Base-by-base conservation (phyloP, 176 grass and related monocot species). In the Tillandsia leiboldiana region DNA sequence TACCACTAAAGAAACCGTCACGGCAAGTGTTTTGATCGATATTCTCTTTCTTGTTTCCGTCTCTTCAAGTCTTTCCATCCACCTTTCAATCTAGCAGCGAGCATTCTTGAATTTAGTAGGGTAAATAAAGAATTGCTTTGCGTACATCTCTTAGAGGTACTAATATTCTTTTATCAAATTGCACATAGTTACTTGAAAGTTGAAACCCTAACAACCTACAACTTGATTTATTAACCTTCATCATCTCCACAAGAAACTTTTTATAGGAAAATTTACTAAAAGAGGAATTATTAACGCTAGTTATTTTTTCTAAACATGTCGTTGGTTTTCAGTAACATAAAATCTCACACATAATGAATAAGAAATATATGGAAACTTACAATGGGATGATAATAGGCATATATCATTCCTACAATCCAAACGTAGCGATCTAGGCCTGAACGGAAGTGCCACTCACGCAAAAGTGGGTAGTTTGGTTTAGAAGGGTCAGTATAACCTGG, bases 361-460 rank as follows among this genome's bases (percentile, higher is more conserved):
- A 1, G 48, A 18, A 17, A 63, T 42, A 18, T 33, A 53, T 57
- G 11, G 14, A 63, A 75, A 79, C 82, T 82, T 87, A 99, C 94
- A 69, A 77, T 93, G 80, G 94, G 94, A 80, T 93, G 94, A 78
- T 84, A 88, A 83, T 93, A 99, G 51, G 94, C 94, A 88, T 99
- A 99, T 72, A 93, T 90, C 94, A 99, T 99, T 65, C 94, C 94
- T 53, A 99, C 77, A 53, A 99, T 99, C 94, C 94, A 99, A 61
- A 99, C 93, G 72, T 99, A 99, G 51, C 94, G 84, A 82, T 99
- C 94, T 52, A 99, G 89, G 64, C 94, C 94, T 49, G 94, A 93
- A 73, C 94, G 90, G 57, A 99, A 93, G 62, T 92, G 84, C 94
- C 94, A 99, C 67, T 99, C 89, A 75, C 93, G 89, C 80, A 99